Percentiles rank a stretch among this genome's conserved stretches.
Conservation (phyloP, 352 stramenopile genomes). For the Globisporangium emineosum region DNA sequence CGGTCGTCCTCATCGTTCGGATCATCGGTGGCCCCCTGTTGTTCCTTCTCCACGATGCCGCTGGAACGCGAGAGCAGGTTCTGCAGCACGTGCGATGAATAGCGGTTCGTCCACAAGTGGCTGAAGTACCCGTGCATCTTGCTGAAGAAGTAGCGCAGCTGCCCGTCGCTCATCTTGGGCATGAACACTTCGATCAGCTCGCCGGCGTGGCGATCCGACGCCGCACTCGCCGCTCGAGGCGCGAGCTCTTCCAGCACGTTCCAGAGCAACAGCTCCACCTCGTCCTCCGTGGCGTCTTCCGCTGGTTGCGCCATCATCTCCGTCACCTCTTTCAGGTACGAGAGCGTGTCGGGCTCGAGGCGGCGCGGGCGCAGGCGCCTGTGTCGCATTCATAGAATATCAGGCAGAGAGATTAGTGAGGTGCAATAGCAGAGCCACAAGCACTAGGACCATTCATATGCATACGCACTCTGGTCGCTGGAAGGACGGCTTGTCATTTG, state of each 20-base stretch:
- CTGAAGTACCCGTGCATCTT: constrained; percentile 82
- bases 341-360: constrained; percentile 72
- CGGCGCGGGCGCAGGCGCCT: constrained; percentile 72
- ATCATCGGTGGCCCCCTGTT: constrained; percentile 26
- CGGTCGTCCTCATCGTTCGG: constrained; percentile 54
- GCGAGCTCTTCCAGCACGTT: constrained; percentile 82
- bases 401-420: background rate
- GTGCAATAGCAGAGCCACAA: background rate
- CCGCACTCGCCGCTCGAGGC: constrained; percentile 63
- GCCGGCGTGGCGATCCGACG: constrained; percentile 72
- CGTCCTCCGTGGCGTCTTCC: constrained; percentile 57
- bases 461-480: constrained; percentile 20
- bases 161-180: constrained; percentile 63
- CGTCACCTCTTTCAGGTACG: constrained; percentile 83
- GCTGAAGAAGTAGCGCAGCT: constrained; percentile 72
- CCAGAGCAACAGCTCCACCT: constrained; percentile 63
- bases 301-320: constrained; percentile 57
- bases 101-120: constrained; percentile 84
- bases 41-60: constrained; percentile 44
- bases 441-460: background rate
- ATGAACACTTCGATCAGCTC: constrained; percentile 70
- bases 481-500: constrained; percentile 12
- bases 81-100: constrained; percentile 85
- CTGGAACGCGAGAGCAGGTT: constrained; percentile 62
- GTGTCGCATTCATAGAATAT: background rate